These are phyloP conservation scores for Schizochytrium sp. DNA, from an alignment of 108 stramenopile genomes.

Conservation along the genomic window DNA sequence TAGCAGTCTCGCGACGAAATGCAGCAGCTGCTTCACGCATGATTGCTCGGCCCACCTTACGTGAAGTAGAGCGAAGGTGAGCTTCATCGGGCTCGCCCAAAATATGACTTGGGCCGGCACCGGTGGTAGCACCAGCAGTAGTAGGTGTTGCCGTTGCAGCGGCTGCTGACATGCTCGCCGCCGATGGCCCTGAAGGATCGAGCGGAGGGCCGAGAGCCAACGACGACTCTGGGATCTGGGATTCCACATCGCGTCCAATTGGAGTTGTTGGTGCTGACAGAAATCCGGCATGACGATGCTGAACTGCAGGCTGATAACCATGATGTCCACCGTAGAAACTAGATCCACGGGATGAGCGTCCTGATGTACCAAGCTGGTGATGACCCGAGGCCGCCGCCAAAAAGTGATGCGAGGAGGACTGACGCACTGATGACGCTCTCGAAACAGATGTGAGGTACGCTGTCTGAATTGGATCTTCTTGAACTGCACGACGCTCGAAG, in stretches of 20 bases:
- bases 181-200: too few relatives aligned
- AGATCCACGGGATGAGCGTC: neutral
- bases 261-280: neutral
- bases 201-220: too few relatives aligned
- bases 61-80: conserved; percentile 33
- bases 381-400: neutral
- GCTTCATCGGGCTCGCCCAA: neutral
- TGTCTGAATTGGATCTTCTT: conserved; percentile 25
- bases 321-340: conserved; percentile 5
- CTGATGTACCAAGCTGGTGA: neutral
- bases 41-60: conserved; percentile 50
- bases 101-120: too few relatives aligned
- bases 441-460: neutral
- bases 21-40: conserved; percentile 38
- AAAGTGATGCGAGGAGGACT: conserved; percentile 10
- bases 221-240: neutral
- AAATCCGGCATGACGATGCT: neutral
- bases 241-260: neutral
- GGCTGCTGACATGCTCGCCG: too few relatives aligned
- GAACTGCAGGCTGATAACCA: neutral
- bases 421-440: neutral
- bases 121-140: too few relatives aligned
- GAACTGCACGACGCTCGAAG: conserved; percentile 14
- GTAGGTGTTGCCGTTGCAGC: too few relatives aligned
- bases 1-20: neutral